Base-by-base conservation (phyloP, 345 rosid species). In the Aethionema arabicum region DNA sequence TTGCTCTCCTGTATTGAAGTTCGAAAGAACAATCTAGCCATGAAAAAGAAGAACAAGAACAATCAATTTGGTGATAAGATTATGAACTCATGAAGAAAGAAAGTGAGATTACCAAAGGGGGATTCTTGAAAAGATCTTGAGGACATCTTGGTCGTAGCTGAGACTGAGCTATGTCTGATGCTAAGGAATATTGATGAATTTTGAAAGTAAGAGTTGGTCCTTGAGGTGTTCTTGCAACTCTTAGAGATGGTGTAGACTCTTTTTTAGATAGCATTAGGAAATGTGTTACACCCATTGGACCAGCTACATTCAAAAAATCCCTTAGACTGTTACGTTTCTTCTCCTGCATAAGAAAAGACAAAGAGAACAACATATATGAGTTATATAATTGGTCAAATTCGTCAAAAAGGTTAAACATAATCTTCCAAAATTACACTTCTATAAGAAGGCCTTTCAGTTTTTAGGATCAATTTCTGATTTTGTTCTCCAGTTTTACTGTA, bases 231-330 rank as follows among this genome's bases (percentile, higher is more conserved):
- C 88, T 90, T 63, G 89, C 97, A 50, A 95, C 93, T 72, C 86
- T 83, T 56, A 87, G 51, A 78, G 79, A 70, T 45, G 95, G 80
- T 8, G 85, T 77, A 55, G 86, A 64, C 0, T 78, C 82, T 13
- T 96, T 87, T 73, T 93, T 90, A 5, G 96, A 77, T 49, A 93
- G 56, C 32, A 90, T 84, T 65, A 93, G 96, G 60, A 93, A 90
- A 78, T 87, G 97, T 0, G 97, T 82, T 14, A 93, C 96, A 72
- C 96, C 97, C 99, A 93, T 90, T 15, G 97, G 97, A 32, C 97
- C 96, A 8, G 96, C 90, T 64, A 93, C 91, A 70, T 90, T 90
- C 78, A 90, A 69, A 67, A 85, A 90, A 70, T 89, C 97, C 52
- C 72, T 87, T 45, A 93, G 81, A 75, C 64, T 87, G 74, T 87